Conservation (phyloP, 805 yeast species). For the Nakazawaea laoshanensis region DNA sequence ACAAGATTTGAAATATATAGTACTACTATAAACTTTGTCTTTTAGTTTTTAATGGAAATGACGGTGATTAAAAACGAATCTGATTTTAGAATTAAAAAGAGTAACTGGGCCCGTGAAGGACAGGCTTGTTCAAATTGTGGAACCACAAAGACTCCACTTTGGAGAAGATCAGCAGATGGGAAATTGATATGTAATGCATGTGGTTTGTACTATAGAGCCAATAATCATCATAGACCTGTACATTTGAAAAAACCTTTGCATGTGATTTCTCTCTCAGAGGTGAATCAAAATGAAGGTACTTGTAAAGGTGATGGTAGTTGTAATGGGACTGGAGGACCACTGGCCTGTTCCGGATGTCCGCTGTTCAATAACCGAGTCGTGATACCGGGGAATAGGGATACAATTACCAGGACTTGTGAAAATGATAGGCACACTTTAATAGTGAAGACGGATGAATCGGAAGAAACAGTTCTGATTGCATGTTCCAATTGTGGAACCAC, state of each 20-base stretch:
- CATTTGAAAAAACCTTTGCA: constrained; percentile 53
- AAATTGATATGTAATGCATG: constrained; percentile 52
- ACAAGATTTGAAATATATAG: no score
- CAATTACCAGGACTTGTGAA: not conserved
- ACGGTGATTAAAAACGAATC: no score
- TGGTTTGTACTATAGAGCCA: constrained; percentile 47
- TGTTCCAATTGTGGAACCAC: constrained; percentile 82
- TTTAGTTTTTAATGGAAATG: no score
- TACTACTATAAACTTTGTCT: no score
- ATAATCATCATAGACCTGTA: constrained; percentile 58
- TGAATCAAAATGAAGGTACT: constrained; percentile 34
- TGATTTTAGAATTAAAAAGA: no score
- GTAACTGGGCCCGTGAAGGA: constrained; percentile 14
- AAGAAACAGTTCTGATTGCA: constrained; percentile 53
- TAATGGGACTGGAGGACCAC: constrained; percentile 82
- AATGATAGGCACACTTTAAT: not conserved
- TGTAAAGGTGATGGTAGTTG: constrained; percentile 76
- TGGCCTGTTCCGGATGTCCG: constrained; percentile 77
- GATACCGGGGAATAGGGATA: constrained; percentile 6
- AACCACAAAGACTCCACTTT: constrained; percentile 46
- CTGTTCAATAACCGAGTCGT: constrained; percentile 66
- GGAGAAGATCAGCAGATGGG: constrained; percentile 54
- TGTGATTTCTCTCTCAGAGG: constrained; percentile 31
- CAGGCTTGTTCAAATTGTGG: constrained; percentile 47
- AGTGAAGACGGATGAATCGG: constrained; percentile 10